These are phyloP conservation scores for Gossypium herbaceum DNA, from an alignment of 345 rosid genomes.

Conservation along the genomic window DNA sequence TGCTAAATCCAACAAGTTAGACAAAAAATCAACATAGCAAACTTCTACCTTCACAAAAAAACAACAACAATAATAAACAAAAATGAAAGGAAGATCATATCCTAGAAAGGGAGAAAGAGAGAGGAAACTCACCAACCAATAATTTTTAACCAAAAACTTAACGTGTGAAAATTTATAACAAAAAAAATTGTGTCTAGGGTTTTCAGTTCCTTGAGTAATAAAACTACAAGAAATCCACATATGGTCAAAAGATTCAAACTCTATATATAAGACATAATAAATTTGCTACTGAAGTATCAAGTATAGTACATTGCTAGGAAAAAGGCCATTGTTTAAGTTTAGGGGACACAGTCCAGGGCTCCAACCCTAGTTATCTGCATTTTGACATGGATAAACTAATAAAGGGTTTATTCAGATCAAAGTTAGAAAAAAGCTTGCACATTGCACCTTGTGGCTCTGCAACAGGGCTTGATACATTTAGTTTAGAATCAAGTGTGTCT, in stretches of 20 bases:
- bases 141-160: neutral
- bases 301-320: neutral
- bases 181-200: neutral
- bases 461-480: slow-evolving; percentile 44
- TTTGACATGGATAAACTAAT: neutral
- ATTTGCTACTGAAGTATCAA: neutral
- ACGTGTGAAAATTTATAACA: neutral
- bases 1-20: slow-evolving; percentile 26
- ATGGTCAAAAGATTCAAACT: slow-evolving; percentile 1
- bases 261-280: neutral
- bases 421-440: neutral
- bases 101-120: neutral
- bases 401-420: neutral
- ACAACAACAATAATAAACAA: no score
- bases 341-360: neutral
- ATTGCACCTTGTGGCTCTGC: slow-evolving; percentile 64
- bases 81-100: neutral
- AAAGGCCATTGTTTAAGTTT: slow-evolving; percentile 4
- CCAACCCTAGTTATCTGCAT: neutral
- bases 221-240: neutral
- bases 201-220: neutral
- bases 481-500: slow-evolving; percentile 40
- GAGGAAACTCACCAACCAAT: neutral
- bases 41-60: neutral
- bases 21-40: slow-evolving; percentile 3